Base-by-base conservation (phyloP, 306 rosid species). In the Gillenia trifoliata region DNA sequence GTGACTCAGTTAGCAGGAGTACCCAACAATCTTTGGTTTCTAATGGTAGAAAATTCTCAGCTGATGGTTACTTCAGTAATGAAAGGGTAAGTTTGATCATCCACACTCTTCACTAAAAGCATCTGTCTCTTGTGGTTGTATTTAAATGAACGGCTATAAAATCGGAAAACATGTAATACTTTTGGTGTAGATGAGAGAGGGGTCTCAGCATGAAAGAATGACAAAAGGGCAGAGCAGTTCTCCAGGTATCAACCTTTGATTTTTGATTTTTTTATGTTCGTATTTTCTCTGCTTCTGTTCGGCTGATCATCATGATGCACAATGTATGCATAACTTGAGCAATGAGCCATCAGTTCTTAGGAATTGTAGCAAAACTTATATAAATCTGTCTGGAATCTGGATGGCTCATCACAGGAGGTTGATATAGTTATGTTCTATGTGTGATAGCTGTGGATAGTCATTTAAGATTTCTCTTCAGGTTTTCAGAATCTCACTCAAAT, bases 381-480 rank as follows among this genome's bases (percentile, higher is more conserved):
- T 17, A 45, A 55, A 41, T 54, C 26, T 70, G 19, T 56, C 65
- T 69, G 26, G 54, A 66, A 47, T 47, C 17, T 59, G 2, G 15
- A 8, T 73, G 75, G 71, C 61, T 64, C 81, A 26, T 26, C 50
- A 25, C 72, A 70, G 73, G 75, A 61, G 40, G 52, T n/a, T 68
- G 38, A 30, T 57, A 64, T 47, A 38, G 43, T 57, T 47, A 25
- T 75, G 40, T 76, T 61, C 64, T 40, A 31, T 56, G 49, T 26
- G 11, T 47, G 11, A 12, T 34, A 30, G 57, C 41, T 31, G 38
- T 19, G 49, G 38, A 57, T 77, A 62, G 77, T 81, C 77, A 83
- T 74, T 55, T 78, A 77, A 66, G 75, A 57, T 66, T 68, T 74
- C 50, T 87, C 73, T 82, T 78, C 87, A 88, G 98, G 89, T 78